Base-by-base conservation (phyloP, 139 green algal species). In the Haematococcus lacustris region DNA sequence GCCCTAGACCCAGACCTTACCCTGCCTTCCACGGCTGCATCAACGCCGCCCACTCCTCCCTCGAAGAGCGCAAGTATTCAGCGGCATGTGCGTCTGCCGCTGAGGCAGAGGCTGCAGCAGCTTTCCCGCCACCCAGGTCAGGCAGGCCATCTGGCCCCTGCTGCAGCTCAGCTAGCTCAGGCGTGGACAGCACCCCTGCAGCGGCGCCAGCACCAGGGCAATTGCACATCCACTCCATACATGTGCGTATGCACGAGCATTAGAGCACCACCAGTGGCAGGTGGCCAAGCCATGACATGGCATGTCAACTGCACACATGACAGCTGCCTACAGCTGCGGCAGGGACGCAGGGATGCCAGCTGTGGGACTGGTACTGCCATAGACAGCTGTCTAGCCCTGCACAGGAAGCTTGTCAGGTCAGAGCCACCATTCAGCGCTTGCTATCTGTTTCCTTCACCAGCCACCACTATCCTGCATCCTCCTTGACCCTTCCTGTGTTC, bases 71-170 rank as follows among this genome's bases (percentile, higher is more conserved):
- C 39, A 85, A 73, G 79, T 73, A 85, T 1, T 71, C 43, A 1
- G 51, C 75, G 6, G 79, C 79, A 26, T 75, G 75, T 0, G 75
- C 75, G 0, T 75, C 79, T 23, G 79, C 79, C 0, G 79, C 75
- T 0, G 75, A 74, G 0, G 79, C 79, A 26, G 79, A 75, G 0
- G 63, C 41, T 0, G 79, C 75, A 0, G 77, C 73, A 34, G 71
- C 26, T 26, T 43, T 30, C 62, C 62, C 5, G 13, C 5, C 28
- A 65, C 26, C 28, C 5, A 13, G 17, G 28, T 30, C 57, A 5
- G 57, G 23, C 23, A 4, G 21, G 53, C 13, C 17, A 4, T 30
- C 23, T 7, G 23, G 53, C 60, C 30, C 32, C 30, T 25, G 33
- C 30, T 25, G 32, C 30, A 43, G n/a, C 30, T 40, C 3, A 40